Base-by-base conservation (phyloP, 139 green algal species). In the Chlamydomonas schloesseri region DNA sequence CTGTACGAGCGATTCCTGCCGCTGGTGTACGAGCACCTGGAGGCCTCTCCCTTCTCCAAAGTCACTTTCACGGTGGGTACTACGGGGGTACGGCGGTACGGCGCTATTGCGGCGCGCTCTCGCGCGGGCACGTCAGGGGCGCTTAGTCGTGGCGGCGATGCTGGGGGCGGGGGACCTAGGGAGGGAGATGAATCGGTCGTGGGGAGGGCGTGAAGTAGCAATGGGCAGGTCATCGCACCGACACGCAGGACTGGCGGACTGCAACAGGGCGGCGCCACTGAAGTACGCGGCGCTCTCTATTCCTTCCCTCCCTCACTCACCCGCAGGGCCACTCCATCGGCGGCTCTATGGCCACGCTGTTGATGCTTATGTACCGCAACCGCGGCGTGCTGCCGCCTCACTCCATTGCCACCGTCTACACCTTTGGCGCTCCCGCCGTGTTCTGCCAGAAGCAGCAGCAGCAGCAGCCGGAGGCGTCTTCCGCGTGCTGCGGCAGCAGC, bases 1-100 rank as follows among this genome's bases (percentile, higher is more conserved):
- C 93, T 99, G 87, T 99, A 99, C 87, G 88, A 95, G 37, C 81
- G 93, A n/a, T 97, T 99, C 89, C 90, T 97, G 71, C 97, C 97
- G 9, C 78, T 98, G 58, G 93, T 99, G 55, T 82, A 94, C 73
- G 94, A 98, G 77, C 96, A 99, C 90, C 78, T 99, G 33, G 89
- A 93, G 33, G 87, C 91, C 1, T 91, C 86, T 6, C 93, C 94
- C 42, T 95, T 93, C 82, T 90, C 93, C 68, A 95, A 93, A 73
- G 84, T 98, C 36, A 87, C 82, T 20, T 98, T 98, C 88, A 97
- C 93, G 29, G 93, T 96, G 77, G 82, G 91, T n/a, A n/a, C n/a
- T n/a, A n/a, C n/a, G n/a, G n/a, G n/a, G n/a, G n/a, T n/a, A n/a
- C n/a, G n/a, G n/a, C n/a, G n/a, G n/a, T n/a, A n/a, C n/a, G n/a